Evolutionary conservation across 2,329 filamentous ascomycete species (phyloP).

Genomic region (Colletotrichum australisinense): DNA sequence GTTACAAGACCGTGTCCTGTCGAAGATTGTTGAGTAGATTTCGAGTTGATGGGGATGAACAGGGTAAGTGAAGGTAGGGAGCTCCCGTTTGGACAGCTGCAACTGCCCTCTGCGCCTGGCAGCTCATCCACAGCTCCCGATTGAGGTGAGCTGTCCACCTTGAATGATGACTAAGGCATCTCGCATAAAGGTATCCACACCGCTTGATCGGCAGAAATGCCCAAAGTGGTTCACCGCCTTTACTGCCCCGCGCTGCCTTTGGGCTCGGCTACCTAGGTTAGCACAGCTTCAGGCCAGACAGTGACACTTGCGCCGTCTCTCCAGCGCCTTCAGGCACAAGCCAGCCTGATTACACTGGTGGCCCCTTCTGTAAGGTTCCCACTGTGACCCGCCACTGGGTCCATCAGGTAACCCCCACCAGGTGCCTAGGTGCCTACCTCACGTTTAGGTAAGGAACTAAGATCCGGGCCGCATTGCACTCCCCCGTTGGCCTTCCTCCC

Average conservation of each 20-base stretch:
- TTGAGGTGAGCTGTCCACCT: constrained; percentile 37
- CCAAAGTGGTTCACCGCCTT: background rate
- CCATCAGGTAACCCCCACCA: background rate
- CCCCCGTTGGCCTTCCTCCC: constrained; percentile 4
- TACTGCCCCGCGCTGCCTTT: constrained; percentile 27
- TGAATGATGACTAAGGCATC: constrained; percentile 33
- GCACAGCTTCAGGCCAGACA: background rate
- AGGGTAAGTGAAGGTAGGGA: constrained; percentile 1
- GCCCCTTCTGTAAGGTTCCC: background rate
- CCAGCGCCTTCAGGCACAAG: background rate
- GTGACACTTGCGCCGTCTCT: background rate
- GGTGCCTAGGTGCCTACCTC: no score
- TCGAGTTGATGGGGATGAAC: background rate
- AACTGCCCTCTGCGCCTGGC: background rate
- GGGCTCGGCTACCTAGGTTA: no score
- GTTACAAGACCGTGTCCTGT: background rate
- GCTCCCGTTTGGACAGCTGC: constrained; percentile 10
- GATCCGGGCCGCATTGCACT: constrained; percentile 3
- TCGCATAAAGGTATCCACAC: constrained; percentile 3
- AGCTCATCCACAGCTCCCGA: constrained; percentile 25
- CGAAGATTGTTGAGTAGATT: background rate
- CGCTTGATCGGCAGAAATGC: background rate
- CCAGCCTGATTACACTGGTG: background rate
- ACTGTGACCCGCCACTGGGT: constrained; percentile 2
- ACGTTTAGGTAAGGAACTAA: constrained; percentile 21